These are phyloP conservation scores for Colletotrichum sp. DNA, from an alignment of 2,329 filamentous ascomycete species.

Conservation along the genomic window DNA sequence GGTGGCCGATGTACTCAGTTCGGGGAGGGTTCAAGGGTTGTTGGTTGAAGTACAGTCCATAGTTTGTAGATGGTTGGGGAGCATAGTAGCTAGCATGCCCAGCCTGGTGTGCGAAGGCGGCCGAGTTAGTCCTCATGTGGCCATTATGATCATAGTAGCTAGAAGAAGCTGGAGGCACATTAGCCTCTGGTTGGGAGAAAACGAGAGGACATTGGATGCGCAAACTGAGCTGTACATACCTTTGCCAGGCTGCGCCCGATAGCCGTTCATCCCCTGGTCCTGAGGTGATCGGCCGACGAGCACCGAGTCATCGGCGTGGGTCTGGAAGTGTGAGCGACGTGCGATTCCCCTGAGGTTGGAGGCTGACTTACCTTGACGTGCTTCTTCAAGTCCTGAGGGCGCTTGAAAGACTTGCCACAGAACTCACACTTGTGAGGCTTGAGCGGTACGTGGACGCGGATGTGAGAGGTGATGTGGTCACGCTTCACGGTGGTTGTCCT, in stretches of 20 bases:
- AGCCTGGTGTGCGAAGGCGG: slow-evolving; percentile 62
- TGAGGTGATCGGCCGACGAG: slow-evolving; percentile 55
- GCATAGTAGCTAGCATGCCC: slow-evolving; percentile 64
- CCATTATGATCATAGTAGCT: slow-evolving; percentile 71
- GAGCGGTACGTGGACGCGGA: slow-evolving; percentile 96
- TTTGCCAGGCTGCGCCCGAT: slow-evolving; percentile 59
- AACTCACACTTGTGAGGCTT: slow-evolving; percentile 99
- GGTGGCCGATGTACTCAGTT: slow-evolving; percentile 69
- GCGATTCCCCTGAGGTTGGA: not conserved
- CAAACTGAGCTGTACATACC: slow-evolving; percentile 44
- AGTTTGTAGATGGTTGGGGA: slow-evolving; percentile 59
- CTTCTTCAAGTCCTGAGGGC: slow-evolving; percentile 98
- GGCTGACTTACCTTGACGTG: slow-evolving; percentile 77
- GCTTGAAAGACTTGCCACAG: slow-evolving; percentile 98
- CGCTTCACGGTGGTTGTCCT: slow-evolving; percentile 97
- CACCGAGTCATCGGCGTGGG: slow-evolving; percentile 94
- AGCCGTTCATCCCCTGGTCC: slow-evolving; percentile 59
- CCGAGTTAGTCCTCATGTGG: slow-evolving; percentile 64
- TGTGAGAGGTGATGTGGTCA: slow-evolving; percentile 98
- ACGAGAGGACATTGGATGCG: slow-evolving; percentile 25
- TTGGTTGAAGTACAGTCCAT: slow-evolving; percentile 82
- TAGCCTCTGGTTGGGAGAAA: slow-evolving; percentile 43
- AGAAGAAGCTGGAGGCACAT: slow-evolving; percentile 53
- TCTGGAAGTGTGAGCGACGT: slow-evolving; percentile 50
- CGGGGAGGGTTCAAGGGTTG: slow-evolving; percentile 58